Base-by-base conservation (phyloP, 2,329 filamentous ascomycete genomes). In the Nemania bipapillata region DNA sequence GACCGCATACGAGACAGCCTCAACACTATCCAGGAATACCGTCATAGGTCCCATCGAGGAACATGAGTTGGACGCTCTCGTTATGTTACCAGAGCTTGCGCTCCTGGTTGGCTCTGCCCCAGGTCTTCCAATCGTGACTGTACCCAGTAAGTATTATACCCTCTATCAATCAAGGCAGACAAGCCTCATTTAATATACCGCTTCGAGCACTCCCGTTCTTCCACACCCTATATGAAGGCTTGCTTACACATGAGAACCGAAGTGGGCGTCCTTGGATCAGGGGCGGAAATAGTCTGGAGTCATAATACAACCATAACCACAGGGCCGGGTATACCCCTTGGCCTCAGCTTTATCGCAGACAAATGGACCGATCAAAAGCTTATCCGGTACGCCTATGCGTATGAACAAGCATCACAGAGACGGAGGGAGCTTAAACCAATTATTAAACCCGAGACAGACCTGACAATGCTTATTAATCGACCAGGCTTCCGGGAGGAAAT, bases 121-220 rank as follows among this genome's bases (percentile, higher is more conserved):
- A 5, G 70, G 70, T 7, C n/a, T 72, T 60, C 72, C 72, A 5
- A 70, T 73, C 49, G 70, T 73, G 6, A 73, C 72, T 15, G 72
- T 73, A 24, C 72, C 72, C 9, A 73, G 65, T 67, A 58, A 63
- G 65, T 57, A 30, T 32, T 57, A 49, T 30, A 9, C 42, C 37
- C 3, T 30, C 7, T 28, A 30, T 52, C 49, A 17, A 20, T 26
- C 24, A 12, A n/a, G n/a, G n/a, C n/a, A n/a, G n/a, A n/a, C n/a
- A n/a, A n/a, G n/a, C n/a, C n/a, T 15, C 12, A 45, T 45, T 30
- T 56, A 50, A 22, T 49, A 35, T 15, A 47, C 40, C 12, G 8
- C 8, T 32, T 42, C 28, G 24, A 8, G n/a, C 8, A 15, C 22
- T 40, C 17, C 17, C 24, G 9, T 59, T 59, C 42, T 7, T 28